These are phyloP conservation scores for Cladosporium oxysporum DNA, from an alignment of 2,329 filamentous ascomycete genomes.

Conservation along the genomic window DNA sequence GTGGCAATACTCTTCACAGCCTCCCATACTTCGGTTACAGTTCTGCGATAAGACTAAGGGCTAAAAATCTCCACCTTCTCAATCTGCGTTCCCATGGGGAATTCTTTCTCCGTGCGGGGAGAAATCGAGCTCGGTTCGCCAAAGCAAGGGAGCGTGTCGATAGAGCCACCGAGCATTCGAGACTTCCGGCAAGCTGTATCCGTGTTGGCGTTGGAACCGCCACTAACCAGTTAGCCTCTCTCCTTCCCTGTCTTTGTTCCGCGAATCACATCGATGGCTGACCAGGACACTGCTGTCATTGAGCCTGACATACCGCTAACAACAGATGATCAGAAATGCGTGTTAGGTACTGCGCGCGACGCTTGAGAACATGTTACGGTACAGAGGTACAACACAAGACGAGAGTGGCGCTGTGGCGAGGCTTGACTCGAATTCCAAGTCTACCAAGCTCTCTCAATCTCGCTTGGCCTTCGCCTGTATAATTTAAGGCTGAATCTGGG, in stretches of 20 bases:
- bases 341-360: background rate
- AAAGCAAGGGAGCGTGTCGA: background rate
- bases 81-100: slow-evolving; percentile 3
- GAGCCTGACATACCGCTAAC: background rate
- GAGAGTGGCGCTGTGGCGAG: slow-evolving; percentile 12
- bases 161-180: background rate
- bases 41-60: background rate
- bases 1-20: background rate
- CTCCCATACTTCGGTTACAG: background rate
- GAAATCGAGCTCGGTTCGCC: slow-evolving; percentile 5
- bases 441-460: background rate
- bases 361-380: background rate
- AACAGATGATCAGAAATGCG: background rate
- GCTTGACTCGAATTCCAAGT: slow-evolving; percentile 7
- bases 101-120: slow-evolving; percentile 6
- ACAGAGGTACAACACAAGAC: background rate
- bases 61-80: background rate
- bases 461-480: background rate
- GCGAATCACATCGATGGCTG: slow-evolving; percentile 2
- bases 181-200: background rate
- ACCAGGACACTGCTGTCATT: background rate
- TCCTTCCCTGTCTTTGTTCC: background rate
- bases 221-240: background rate
- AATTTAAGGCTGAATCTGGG: slow-evolving; percentile 3
- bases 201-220: background rate